Evolutionary conservation across 2,329 filamentous ascomycete genomes (phyloP).

Genomic region (Claviceps purpurea): DNA sequence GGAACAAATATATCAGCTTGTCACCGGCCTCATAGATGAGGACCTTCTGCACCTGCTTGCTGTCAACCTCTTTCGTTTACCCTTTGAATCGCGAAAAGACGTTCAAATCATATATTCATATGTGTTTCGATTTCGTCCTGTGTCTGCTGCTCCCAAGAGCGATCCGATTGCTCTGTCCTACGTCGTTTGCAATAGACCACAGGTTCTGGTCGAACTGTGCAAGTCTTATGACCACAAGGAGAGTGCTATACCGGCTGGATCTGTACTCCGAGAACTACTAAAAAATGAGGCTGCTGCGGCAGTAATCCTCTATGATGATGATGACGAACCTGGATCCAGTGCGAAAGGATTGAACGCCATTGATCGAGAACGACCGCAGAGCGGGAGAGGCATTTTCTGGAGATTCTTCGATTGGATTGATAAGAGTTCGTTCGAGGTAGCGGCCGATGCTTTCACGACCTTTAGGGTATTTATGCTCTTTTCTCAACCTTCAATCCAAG

Average conservation of each 20-base stretch:
- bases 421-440: slow-evolving; percentile 89
- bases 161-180: slow-evolving; percentile 81
- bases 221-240: slow-evolving; percentile 82
- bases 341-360: slow-evolving; percentile 66
- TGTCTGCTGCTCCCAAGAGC: slow-evolving; percentile 49
- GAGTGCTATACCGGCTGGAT: slow-evolving; percentile 82
- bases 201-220: slow-evolving; percentile 78
- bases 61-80: slow-evolving; percentile 66
- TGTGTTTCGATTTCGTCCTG: slow-evolving; percentile 77
- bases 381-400: slow-evolving; percentile 84
- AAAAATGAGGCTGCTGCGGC: slow-evolving; percentile 87
- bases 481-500: neutral
- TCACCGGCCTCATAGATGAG: slow-evolving; percentile 75
- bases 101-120: slow-evolving; percentile 93
- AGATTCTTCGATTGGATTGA: slow-evolving; percentile 96
- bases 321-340: slow-evolving; percentile 53
- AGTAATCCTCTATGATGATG: slow-evolving; percentile 86
- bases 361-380: slow-evolving; percentile 61
- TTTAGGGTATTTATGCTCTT: slow-evolving; percentile 55
- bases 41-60: slow-evolving; percentile 79
- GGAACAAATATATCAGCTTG: slow-evolving; percentile 76
- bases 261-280: slow-evolving; percentile 72
- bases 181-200: slow-evolving; percentile 72
- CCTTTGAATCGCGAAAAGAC: slow-evolving; percentile 94
- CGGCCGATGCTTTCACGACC: slow-evolving; percentile 93